These are phyloP conservation scores for Hypoxylon intermedium DNA, from an alignment of 495 filamentous ascomycete species.

Conservation along the genomic window DNA sequence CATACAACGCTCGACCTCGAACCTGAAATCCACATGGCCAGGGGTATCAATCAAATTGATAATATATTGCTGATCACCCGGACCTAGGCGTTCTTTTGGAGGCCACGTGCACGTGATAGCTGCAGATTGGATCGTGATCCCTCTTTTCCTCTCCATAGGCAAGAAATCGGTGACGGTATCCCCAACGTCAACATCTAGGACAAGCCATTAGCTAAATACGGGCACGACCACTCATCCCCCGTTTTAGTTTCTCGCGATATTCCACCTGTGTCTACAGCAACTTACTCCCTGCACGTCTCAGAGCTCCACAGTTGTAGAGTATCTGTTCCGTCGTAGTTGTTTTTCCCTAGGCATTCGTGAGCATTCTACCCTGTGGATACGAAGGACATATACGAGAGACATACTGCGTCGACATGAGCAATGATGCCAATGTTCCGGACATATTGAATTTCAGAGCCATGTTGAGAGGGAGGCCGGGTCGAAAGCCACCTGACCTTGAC, in stretches of 20 bases:
- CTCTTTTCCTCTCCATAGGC: conserved; percentile 88
- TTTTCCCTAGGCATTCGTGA: conserved; percentile 70
- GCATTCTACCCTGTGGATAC: conserved; percentile 7
- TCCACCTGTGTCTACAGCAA: conserved; percentile 3
- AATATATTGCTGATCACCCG: conserved; percentile 52
- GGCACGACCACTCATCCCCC: background rate
- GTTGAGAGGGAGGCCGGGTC: conserved; percentile 16
- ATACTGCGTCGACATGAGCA: conserved; percentile 95
- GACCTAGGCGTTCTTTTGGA: conserved; percentile 40
- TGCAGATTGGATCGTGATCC: conserved; percentile 97
- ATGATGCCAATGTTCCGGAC: conserved; percentile 99
- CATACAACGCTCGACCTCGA: conserved; percentile 92
- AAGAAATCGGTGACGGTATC: conserved; percentile 98
- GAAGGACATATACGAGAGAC: conserved; percentile 31
- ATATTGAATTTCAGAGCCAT: conserved; percentile 48
- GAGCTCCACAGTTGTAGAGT: conserved; percentile 95
- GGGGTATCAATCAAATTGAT: conserved; percentile 98
- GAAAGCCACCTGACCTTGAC: conserved; percentile 17
- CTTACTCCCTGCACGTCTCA: conserved; percentile 81
- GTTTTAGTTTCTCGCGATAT: background rate
- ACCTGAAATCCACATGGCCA: conserved; percentile 97
- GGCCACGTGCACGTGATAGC: conserved; percentile 94
- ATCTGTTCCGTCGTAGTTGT: conserved; percentile 99
- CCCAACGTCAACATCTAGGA: conserved; percentile 90
- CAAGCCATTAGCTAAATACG: conserved; percentile 24